A percentile compares a stretch with the other conserved stretches of the same genome.
Conservation (phyloP, 225 moss, liverwort and hornwort genomes). For the Pleurozium schreberi region DNA sequence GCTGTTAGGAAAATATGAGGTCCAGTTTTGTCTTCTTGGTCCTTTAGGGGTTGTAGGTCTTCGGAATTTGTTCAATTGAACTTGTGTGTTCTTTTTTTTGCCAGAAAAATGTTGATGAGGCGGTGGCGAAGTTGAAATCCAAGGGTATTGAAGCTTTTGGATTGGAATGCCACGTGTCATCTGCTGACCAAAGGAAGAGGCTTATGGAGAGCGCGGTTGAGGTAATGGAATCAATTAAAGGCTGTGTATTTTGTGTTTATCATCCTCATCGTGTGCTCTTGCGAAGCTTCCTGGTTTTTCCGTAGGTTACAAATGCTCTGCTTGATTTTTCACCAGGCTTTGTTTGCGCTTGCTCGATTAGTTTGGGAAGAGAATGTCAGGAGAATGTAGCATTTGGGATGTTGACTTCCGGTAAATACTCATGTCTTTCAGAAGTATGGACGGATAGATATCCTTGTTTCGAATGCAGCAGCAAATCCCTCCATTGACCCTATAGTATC, state of each 20-base stretch:
- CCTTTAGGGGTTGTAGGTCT: neutral
- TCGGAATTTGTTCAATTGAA: neutral
- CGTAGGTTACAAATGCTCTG: neutral
- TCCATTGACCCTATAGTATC: constrained; percentile 37
- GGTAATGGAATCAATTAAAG: constrained; percentile 8
- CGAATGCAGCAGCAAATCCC: constrained; percentile 88
- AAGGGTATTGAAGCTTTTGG: constrained; percentile 68
- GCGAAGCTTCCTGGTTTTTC: neutral
- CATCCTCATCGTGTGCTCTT: neutral
- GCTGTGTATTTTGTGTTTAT: neutral
- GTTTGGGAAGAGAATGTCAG: neutral
- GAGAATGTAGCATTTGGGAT: neutral
- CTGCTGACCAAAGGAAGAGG: constrained; percentile 73
- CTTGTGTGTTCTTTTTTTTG: neutral
- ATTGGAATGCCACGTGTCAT: constrained; percentile 79
- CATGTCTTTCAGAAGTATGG: constrained; percentile 62
- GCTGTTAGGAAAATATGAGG: neutral
- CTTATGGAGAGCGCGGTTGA: constrained; percentile 74
- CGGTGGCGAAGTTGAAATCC: constrained; percentile 50
- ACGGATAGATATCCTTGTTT: constrained; percentile 79
- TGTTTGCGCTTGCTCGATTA: neutral
- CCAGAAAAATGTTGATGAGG: constrained; percentile 88
- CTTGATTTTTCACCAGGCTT: neutral
- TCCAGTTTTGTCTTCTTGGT: neutral
- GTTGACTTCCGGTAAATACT: neutral